Evolutionary conservation across 163 green algal species (phyloP), one percentile per base, ranked within the genome.

Genomic region (Chlorella variabilis): DNA sequence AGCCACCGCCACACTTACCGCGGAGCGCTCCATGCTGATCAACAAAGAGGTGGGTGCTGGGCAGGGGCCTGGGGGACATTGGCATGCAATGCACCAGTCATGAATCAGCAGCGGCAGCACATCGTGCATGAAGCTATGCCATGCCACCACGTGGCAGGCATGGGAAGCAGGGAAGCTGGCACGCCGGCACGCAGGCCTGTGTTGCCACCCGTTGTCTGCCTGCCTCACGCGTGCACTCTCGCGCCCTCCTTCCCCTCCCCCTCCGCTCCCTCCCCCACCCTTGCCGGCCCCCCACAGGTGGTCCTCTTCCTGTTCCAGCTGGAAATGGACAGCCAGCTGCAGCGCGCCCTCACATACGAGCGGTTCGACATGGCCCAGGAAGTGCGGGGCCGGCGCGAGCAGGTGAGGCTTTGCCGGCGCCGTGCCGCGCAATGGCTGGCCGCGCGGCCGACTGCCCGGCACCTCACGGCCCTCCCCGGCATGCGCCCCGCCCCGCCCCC

Each of bases 311-410:
- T 90, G 27, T 85, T 92, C 70, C 91, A 96, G 85, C 85, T 97
- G 74, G 91, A 97, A 39, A 76, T 95, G 31, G 93, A 97, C 75
- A 84, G 65, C 9, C 87, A 93, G 80, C 85, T 97, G 84, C 89
- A 96, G 80, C 89, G 92, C 15, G 91, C 90, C 18, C 87, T 97
- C 0, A 96, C 93, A 74, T 92, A 92, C 41, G 92, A 97, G 69
- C 82, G 87, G 4, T 97, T 93, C 56, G 92, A 96, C 66, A 71
- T 79, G 25, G 93, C 93, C 0, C 82, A 80, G 56, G 70, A 77
- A 29, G 73, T 80, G 73, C 73, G 73, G 4, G 51, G 34, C 6
- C 49, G 71, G 71, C 71, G 75, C 13, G 39, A 81, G 75, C 75
- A 81, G 36, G 54, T 71, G 54, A 4, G 67, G 38, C n/a, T 20